Conservation (phyloP, 352 stramenopile genomes). For the Pythium chondricola region DNA sequence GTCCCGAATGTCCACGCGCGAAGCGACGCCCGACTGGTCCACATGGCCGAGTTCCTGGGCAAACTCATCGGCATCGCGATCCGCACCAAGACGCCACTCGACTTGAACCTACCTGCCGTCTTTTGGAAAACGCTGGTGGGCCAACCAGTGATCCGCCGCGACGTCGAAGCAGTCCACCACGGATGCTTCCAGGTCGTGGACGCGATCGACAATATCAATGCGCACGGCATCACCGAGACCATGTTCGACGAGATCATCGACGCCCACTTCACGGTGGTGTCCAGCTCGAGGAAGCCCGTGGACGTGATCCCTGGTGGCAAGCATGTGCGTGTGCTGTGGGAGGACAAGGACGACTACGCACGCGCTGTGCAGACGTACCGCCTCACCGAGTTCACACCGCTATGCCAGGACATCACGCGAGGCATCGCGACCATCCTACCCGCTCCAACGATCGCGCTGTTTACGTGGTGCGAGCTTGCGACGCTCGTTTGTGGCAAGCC, state of each 20-base stretch:
- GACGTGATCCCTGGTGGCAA: slow-evolving; percentile 80
- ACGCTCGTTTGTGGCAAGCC: slow-evolving; percentile 88
- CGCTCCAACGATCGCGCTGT: slow-evolving; percentile 63
- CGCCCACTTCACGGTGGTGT: slow-evolving; percentile 85
- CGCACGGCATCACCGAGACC: slow-evolving; percentile 67
- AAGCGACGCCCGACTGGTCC: slow-evolving; percentile 39
- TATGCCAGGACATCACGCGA: slow-evolving; percentile 65
- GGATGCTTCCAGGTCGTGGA: slow-evolving; percentile 87
- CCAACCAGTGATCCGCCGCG: slow-evolving; percentile 61
- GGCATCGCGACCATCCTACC: slow-evolving; percentile 87
- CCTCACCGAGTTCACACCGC: slow-evolving; percentile 68
- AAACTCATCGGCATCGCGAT: slow-evolving; percentile 93
- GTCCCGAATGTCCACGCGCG: slow-evolving; percentile 67
- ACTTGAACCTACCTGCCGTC: slow-evolving; percentile 86
- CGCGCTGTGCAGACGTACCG: slow-evolving; percentile 72
- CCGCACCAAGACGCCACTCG: slow-evolving; percentile 90
- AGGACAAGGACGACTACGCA: slow-evolving; percentile 86
- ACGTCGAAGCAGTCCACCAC: slow-evolving; percentile 82
- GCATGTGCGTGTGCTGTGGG: slow-evolving; percentile 82
- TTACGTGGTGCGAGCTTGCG: slow-evolving; percentile 85
- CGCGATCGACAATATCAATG: slow-evolving; percentile 78
- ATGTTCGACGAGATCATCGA: slow-evolving; percentile 92
- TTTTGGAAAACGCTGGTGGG: slow-evolving; percentile 92
- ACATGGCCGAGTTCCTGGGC: slow-evolving; percentile 93
- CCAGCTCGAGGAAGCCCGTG: slow-evolving; percentile 66